phyloP scores from a whole-genome alignment of 179 eudicot genomes.

The Vitellaria paradoxa region DNA sequence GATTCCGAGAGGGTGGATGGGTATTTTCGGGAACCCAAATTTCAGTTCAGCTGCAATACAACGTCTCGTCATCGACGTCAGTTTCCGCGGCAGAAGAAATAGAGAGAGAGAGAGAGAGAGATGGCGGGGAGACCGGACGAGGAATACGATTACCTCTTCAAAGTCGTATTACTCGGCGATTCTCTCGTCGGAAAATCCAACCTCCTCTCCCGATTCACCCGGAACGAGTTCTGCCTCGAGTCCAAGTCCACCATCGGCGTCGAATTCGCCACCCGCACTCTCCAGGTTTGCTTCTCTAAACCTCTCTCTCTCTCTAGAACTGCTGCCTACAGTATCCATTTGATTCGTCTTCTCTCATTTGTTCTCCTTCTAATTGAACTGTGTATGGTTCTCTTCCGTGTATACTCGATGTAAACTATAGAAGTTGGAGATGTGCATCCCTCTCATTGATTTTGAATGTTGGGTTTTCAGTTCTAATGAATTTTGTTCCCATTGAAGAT shows the following conservation, averaged over 20 bases:
- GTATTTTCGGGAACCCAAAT: too few relatives aligned
- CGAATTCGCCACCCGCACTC: constrained; percentile 51
- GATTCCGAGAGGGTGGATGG: too few relatives aligned
- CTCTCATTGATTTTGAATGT: neutral
- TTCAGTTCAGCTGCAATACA: too few relatives aligned
- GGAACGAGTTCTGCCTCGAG: constrained; percentile 51
- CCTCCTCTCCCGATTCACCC: constrained; percentile 48
- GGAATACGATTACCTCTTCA: constrained; percentile 53
- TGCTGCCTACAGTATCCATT: neutral
- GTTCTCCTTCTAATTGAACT: neutral
- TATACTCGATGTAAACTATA: neutral
- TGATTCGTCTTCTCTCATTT: neutral
- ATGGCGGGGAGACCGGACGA: constrained; percentile 48
- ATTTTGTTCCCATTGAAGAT: too few relatives aligned
- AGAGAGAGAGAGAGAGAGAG: neutral
- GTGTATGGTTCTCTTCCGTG: neutral
- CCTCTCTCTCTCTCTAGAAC: neutral
- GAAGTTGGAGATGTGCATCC: neutral
- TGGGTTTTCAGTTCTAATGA: neutral
- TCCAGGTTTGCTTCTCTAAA: constrained; percentile 28
- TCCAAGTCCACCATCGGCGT: constrained; percentile 57
- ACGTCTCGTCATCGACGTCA: too few relatives aligned
- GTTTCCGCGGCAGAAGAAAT: too few relatives aligned
- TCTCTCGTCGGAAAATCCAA: constrained; percentile 49
- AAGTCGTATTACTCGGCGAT: constrained; percentile 49